Evolutionary conservation across 345 rosid genomes (phyloP).

Genomic region (Noccaea bulbosa): DNA sequence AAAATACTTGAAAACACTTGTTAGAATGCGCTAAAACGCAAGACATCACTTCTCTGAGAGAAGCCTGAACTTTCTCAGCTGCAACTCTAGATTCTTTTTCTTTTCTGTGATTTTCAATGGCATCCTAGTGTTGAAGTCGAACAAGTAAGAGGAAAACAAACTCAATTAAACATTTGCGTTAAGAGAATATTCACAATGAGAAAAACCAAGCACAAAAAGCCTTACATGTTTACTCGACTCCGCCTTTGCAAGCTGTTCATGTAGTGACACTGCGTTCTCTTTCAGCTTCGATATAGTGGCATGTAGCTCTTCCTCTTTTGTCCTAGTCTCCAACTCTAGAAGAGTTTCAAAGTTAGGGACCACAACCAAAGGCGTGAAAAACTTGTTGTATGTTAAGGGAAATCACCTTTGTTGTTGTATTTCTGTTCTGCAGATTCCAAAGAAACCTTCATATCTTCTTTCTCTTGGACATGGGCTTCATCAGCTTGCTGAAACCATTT

Average conservation of each 20-base stretch:
- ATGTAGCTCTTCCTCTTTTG: constrained; percentile 54
- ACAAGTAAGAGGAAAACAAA: background rate
- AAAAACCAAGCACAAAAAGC: background rate
- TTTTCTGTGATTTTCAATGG: constrained; percentile 56
- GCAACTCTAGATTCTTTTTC: constrained; percentile 71
- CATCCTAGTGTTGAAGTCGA: constrained; percentile 54
- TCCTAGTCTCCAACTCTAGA: constrained; percentile 64
- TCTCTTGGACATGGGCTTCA: constrained; percentile 59
- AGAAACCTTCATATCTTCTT: constrained; percentile 53
- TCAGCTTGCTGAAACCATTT: constrained; percentile 78
- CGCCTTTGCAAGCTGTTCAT: constrained; percentile 60
- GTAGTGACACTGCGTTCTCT: constrained; percentile 52
- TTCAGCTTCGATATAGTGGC: constrained; percentile 50
- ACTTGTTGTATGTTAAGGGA: background rate
- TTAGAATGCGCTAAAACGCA: too few species aligned
- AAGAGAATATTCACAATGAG: background rate
- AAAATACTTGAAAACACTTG: too few species aligned
- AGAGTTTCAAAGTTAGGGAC: constrained; percentile 1
- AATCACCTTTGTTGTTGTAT: constrained; percentile 56
- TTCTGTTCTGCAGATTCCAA: constrained; percentile 61
- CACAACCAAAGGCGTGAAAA: background rate
- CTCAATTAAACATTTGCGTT: background rate
- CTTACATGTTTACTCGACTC: constrained; percentile 67
- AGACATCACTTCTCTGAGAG: constrained; percentile 70
- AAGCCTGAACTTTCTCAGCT: constrained; percentile 61